phyloP scores from a whole-genome alignment of 179 eudicot genomes.

The Carnegiea gigantea region DNA sequence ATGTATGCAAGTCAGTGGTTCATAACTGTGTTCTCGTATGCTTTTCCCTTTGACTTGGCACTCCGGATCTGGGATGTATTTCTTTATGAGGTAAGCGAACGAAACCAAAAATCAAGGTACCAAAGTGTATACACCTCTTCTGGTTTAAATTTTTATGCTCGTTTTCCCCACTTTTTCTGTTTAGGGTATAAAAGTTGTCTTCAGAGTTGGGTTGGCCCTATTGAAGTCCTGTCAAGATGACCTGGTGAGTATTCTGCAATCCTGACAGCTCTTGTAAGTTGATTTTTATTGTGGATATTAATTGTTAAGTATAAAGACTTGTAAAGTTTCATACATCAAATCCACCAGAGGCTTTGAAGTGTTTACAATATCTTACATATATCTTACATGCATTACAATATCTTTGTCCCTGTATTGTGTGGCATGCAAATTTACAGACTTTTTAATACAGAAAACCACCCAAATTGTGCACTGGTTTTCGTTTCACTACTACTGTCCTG shows the following conservation, averaged over 20 bases:
- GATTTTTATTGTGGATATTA: not conserved
- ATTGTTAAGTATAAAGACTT: not conserved
- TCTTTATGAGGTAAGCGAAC: constrained; percentile 66
- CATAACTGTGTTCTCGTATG: constrained; percentile 89
- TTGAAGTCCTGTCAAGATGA: constrained; percentile 87
- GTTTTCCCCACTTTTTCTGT: constrained; percentile 15
- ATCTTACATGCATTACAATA: too few species aligned
- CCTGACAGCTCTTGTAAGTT: not conserved
- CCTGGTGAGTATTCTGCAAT: constrained; percentile 52
- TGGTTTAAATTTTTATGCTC: not conserved
- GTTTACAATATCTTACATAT: not conserved
- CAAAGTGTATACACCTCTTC: not conserved
- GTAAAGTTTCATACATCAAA: not conserved
- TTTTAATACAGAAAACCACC: too few species aligned
- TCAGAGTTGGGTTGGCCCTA: constrained; percentile 88
- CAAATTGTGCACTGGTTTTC: too few species aligned
- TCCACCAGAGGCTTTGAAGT: not conserved
- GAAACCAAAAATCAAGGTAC: not conserved
- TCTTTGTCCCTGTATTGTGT: too few species aligned
- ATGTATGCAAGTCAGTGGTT: constrained; percentile 99
- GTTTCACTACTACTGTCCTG: too few species aligned
- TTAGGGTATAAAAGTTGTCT: constrained; percentile 84
- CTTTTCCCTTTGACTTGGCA: constrained; percentile 93
- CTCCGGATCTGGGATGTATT: constrained; percentile 98
- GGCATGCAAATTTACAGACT: too few species aligned